Percentiles rank a stretch among this genome's conserved stretches.
phyloP scores from a whole-genome alignment of 1,284 basidiomycete genomes.

The Pseudozyma pruni region DNA sequence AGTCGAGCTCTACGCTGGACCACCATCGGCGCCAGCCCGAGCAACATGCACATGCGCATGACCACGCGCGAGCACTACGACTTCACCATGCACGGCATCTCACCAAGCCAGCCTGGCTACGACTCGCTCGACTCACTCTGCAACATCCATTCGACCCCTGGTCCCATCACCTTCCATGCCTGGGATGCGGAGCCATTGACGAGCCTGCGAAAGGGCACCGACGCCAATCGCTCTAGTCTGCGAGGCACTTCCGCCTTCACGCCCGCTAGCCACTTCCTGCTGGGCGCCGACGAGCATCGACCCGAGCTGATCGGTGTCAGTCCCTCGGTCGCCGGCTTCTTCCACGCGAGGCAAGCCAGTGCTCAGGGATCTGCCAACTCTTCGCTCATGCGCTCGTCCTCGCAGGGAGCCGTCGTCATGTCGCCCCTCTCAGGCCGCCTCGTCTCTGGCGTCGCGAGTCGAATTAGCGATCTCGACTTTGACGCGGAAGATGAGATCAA shows the following conservation, averaged over 20 bases:
- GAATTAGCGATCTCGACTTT: constrained; percentile 49
- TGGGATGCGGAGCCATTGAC: constrained; percentile 48
- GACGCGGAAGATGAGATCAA: constrained; percentile 41
- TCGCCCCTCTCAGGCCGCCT: constrained; percentile 49
- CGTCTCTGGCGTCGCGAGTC: constrained; percentile 27
- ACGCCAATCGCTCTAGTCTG: constrained; percentile 23
- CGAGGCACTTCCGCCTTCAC: constrained; percentile 22
- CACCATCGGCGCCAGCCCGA: constrained; percentile 37
- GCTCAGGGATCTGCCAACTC: constrained; percentile 33
- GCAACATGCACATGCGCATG: constrained; percentile 50
- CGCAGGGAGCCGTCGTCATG: constrained; percentile 42
- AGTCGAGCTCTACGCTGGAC: constrained; percentile 38
- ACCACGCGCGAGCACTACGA: constrained; percentile 61
- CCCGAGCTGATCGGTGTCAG: constrained; percentile 49
- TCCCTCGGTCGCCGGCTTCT: constrained; percentile 44
- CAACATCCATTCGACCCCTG: constrained; percentile 45
- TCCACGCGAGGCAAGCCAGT: constrained; percentile 40
- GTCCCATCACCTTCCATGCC: constrained; percentile 42
- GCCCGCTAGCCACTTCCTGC: constrained; percentile 36
- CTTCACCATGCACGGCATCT: constrained; percentile 57
- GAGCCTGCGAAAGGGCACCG: constrained; percentile 33
- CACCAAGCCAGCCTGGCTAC: constrained; percentile 42
- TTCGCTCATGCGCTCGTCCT: constrained; percentile 40
- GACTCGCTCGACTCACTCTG: constrained; percentile 43
- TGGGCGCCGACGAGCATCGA: constrained; percentile 28